phyloP scores from a whole-genome alignment of 2,329 filamentous ascomycete species.

The Xylaria sp. region DNA sequence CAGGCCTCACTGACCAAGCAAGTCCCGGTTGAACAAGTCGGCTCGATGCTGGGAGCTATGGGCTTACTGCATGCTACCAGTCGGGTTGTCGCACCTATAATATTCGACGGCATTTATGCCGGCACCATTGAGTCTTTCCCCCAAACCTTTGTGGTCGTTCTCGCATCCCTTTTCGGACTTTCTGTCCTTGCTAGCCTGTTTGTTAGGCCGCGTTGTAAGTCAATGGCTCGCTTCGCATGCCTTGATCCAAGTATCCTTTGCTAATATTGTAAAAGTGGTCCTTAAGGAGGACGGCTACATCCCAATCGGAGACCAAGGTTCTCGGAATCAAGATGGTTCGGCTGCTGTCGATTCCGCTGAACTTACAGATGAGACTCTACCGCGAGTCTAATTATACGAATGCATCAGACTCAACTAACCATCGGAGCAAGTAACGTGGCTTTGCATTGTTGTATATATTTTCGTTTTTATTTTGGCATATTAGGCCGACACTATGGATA shows the following conservation, averaged over 20 bases:
- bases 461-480: neutral
- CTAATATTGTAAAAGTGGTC: constrained; percentile 41
- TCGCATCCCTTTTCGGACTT: constrained; percentile 73
- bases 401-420: neutral
- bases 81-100: constrained; percentile 79
- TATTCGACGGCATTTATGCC: constrained; percentile 90
- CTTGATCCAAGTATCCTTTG: neutral
- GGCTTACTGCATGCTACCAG: constrained; percentile 87
- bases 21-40: constrained; percentile 82
- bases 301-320: constrained; percentile 39
- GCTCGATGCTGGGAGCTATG: constrained; percentile 87
- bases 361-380: constrained; percentile 39
- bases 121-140: constrained; percentile 81
- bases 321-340: constrained; percentile 28
- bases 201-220: constrained; percentile 79
- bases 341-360: constrained; percentile 38
- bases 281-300: constrained; percentile 45
- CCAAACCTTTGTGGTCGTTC: constrained; percentile 83
- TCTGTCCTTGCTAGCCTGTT: constrained; percentile 76
- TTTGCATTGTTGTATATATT: constrained; percentile 4
- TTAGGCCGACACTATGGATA: constrained; percentile 23
- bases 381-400: constrained; percentile 33
- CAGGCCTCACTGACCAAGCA: constrained; percentile 91
- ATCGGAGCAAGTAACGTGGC: neutral
- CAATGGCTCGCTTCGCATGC: neutral